Conservation (phyloP, 306 rosid genomes). For the Senna tora region DNA sequence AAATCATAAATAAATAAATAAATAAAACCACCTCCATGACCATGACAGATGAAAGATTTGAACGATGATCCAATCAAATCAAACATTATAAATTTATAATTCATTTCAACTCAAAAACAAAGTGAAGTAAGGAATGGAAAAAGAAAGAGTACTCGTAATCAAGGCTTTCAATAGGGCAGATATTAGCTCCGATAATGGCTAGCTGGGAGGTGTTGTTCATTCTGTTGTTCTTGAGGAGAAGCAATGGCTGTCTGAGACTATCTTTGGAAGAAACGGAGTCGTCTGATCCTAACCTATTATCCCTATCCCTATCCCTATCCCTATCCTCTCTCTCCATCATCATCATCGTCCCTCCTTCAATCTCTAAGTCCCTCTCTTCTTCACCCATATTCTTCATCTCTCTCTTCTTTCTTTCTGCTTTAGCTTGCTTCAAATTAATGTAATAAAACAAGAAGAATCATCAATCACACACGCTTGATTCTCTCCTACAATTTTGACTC, state of each 20-base stretch:
- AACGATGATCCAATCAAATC: not conserved
- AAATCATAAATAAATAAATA: no score
- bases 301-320: not conserved
- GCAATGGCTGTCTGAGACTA: constrained; percentile 50
- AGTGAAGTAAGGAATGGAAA: not conserved
- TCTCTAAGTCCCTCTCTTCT: constrained; percentile 19
- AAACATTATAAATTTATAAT: no score
- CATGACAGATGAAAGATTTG: not conserved
- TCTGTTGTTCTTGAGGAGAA: constrained; percentile 39
- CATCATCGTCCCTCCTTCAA: not conserved
- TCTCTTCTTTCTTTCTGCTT: not conserved
- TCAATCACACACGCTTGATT: not conserved
- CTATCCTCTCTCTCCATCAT: not conserved
- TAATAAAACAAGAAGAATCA: no score
- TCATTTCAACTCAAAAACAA: not conserved
- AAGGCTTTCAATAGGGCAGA: constrained; percentile 79
- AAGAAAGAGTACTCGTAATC: constrained; percentile 60
- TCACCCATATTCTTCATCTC: constrained; percentile 10
- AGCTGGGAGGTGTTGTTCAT: constrained; percentile 69
- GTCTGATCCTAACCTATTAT: not conserved
- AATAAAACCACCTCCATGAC: not conserved
- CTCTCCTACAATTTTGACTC: not conserved
- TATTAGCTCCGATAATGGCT: constrained; percentile 75
- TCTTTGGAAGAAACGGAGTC: constrained; percentile 8
- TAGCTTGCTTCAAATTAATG: not conserved